Base-by-base conservation (phyloP, 106 monocot genomes). In the Dioscorea zingiberensis region DNA sequence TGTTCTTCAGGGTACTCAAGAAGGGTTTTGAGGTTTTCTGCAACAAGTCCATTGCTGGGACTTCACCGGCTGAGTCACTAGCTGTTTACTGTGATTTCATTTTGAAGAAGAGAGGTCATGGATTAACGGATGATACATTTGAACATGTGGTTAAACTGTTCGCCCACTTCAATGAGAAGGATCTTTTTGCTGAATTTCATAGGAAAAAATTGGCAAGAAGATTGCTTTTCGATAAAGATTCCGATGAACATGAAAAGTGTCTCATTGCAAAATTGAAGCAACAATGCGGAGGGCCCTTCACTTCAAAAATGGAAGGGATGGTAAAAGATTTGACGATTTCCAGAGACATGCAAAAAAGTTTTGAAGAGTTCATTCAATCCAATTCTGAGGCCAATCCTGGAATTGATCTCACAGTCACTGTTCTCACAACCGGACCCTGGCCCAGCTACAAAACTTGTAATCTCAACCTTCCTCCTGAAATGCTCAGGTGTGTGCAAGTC, bases 11-110 rank as follows among this genome's bases (percentile, higher is more conserved):
- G 87, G 84, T 84, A 25, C 72, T 88, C 26, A 88, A 84, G 73
- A 84, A 89, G 56, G 88, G 84, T 18, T 89, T 89, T 73, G 88
- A 89, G 62, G 85, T 82, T 4, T 88, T 88, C 60, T 88, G 87
- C 65, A 84, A 88, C 56, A 78, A 78, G 55, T 62, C 67, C 62
- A 61, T 72, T 21, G 73, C 69, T 24, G 79, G 79, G 23, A 74
- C 69, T 51, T 79, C 79, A 57, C 73, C 73, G 58, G 79, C 79
- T 63, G 79, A 79, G 59, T 45, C 73, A 38, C 21, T 79, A 28
- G 73, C 79, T 23, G 69, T 73, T 13, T 79, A 73, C 29, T 79
- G 79, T 58, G 73, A 74, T 58, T 69, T 63, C 28, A 74, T 74
- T 11, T 62, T 74, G 0, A 79, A 79, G 32, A 79, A 74, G 58